Evolutionary conservation across 352 stramenopile species (phyloP).

Genomic region (Globisporangium radiosum): DNA sequence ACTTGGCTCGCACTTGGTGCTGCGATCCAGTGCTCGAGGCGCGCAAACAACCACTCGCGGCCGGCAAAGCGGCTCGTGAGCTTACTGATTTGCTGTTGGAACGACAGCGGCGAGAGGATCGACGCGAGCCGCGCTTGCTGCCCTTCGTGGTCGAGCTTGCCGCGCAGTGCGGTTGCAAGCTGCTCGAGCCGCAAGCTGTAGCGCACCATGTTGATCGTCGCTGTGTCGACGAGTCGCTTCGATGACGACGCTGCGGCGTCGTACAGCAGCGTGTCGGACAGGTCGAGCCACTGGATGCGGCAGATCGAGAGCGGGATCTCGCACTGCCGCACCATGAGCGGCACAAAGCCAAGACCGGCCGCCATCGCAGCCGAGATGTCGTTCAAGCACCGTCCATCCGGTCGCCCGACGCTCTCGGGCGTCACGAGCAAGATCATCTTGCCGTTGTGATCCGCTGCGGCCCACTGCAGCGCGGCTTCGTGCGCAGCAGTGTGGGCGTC

Average conservation of each 20-base stretch:
- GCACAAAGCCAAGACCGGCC: constrained; percentile 58
- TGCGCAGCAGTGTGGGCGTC: constrained; percentile 13
- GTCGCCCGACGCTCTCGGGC: constrained; percentile 59
- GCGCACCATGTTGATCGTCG: constrained; percentile 41
- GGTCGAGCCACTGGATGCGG: constrained; percentile 76
- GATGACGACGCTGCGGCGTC: neutral
- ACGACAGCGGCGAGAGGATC: constrained; percentile 57
- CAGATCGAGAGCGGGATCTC: constrained; percentile 80
- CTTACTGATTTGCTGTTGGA: constrained; percentile 72
- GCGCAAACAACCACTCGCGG: constrained; percentile 53
- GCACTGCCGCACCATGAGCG: constrained; percentile 60
- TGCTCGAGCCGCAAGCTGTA: constrained; percentile 45
- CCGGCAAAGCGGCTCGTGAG: constrained; percentile 54
- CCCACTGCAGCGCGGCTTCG: constrained; percentile 59
- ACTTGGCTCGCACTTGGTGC: constrained; percentile 24
- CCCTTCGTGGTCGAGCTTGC: constrained; percentile 66
- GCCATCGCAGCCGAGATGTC: constrained; percentile 71
- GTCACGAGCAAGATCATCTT: constrained; percentile 69
- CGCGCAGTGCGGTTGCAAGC: constrained; percentile 44
- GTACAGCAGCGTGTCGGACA: constrained; percentile 65
- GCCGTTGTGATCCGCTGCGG: constrained; percentile 43
- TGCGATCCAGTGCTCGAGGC: constrained; percentile 44
- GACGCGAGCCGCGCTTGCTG: constrained; percentile 66
- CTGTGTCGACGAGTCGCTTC: constrained; percentile 10
- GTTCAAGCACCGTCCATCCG: constrained; percentile 58